These are phyloP conservation scores for Saitozyma sp. DNA, from an alignment of 768 basidiomycete species.

Conservation along the genomic window DNA sequence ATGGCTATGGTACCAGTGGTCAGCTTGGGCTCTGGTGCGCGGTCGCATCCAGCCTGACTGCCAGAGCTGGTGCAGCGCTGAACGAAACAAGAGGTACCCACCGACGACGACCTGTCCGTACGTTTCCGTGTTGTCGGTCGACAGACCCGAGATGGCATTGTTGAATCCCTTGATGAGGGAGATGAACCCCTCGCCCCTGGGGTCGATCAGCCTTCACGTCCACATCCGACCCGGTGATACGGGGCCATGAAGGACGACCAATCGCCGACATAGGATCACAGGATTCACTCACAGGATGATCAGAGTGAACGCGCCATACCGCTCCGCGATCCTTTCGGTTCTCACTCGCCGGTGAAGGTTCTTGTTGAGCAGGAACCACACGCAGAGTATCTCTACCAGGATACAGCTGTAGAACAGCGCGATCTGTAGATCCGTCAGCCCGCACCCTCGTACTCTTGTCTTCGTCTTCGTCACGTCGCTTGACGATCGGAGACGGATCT, in stretches of 20 bases:
- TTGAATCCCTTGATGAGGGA: conserved; percentile 32
- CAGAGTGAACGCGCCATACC: conserved; percentile 42
- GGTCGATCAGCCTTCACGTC: background rate
- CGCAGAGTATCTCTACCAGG: conserved; percentile 18
- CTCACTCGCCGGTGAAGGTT: conserved; percentile 1
- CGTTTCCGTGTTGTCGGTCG: conserved; percentile 17
- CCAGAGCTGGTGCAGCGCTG: too few relatives aligned
- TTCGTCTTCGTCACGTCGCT: too few relatives aligned
- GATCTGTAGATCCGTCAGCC: conserved; percentile 16
- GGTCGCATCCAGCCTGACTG: background rate
- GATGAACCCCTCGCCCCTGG: conserved; percentile 46
- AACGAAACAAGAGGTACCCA: conserved; percentile 3
- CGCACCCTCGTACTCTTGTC: too few relatives aligned
- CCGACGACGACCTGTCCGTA: conserved; percentile 33
- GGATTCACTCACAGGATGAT: conserved; percentile 35
- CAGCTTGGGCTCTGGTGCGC: background rate
- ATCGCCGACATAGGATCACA: too few relatives aligned
- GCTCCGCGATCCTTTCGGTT: conserved; percentile 15
- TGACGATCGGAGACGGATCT: too few relatives aligned
- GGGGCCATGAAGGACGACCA: too few relatives aligned
- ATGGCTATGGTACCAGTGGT: conserved; percentile 14
- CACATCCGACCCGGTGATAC: background rate
- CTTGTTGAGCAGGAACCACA: conserved; percentile 9
- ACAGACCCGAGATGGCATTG: conserved; percentile 31
- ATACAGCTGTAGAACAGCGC: conserved; percentile 30